A percentile compares a stretch with the other conserved stretches of the same genome.
phyloP scores from a whole-genome alignment of 2,329 filamentous ascomycete species.

The Calonectria henricotiae region DNA sequence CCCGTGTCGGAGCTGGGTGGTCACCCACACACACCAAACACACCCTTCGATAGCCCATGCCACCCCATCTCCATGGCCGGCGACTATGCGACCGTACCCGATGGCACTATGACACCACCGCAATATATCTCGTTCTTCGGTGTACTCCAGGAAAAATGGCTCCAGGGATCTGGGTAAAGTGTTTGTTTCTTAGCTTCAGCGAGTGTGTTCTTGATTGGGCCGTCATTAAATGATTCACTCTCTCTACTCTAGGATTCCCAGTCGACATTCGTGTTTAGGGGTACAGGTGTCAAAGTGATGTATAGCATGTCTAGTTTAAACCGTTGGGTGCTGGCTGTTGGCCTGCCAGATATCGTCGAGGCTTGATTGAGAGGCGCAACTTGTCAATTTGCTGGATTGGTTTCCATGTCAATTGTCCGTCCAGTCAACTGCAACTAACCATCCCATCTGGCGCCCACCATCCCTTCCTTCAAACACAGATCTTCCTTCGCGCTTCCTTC shows the following conservation, averaged over 20 bases:
- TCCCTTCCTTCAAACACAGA: slow-evolving; percentile 17
- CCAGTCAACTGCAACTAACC: slow-evolving; percentile 9
- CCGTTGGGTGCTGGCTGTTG: slow-evolving; percentile 7
- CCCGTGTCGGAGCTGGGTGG: slow-evolving; percentile 2
- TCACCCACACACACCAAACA: slow-evolving; percentile 28
- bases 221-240: slow-evolving; percentile 20
- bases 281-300: slow-evolving; percentile 17
- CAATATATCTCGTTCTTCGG: slow-evolving; percentile 26
- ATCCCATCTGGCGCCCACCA: slow-evolving; percentile 20
- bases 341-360: neutral
- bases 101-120: slow-evolving; percentile 26
- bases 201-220: slow-evolving; percentile 1
- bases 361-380: slow-evolving; percentile 6
- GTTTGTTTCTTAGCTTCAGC: slow-evolving; percentile 31
- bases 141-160: slow-evolving; percentile 24
- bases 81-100: slow-evolving; percentile 10
- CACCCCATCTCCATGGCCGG: slow-evolving; percentile 18
- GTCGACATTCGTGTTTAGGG: slow-evolving; percentile 7
- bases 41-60: slow-evolving; percentile 7
- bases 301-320: slow-evolving; percentile 25
- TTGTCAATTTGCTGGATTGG: slow-evolving; percentile 8
- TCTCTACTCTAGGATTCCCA: slow-evolving; percentile 11
- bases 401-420: slow-evolving; percentile 15
- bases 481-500: slow-evolving; percentile 24
- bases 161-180: slow-evolving; percentile 19